A percentile compares a stretch with the other conserved stretches of the same genome.
phyloP scores from a whole-genome alignment of 352 stramenopile genomes.

The Stramenopiles sp. region DNA sequence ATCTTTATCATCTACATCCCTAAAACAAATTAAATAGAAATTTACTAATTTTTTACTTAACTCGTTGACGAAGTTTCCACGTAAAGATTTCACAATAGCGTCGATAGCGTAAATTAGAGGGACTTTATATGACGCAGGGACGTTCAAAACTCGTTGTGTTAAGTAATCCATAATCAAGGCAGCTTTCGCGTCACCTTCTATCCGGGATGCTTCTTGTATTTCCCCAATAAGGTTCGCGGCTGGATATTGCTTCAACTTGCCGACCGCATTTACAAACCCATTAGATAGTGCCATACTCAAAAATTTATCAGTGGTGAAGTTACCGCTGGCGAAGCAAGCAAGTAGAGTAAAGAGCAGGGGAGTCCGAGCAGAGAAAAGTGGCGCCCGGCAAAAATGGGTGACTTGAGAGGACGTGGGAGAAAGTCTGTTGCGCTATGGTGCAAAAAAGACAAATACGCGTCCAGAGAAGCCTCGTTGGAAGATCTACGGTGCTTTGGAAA shows the following conservation, averaged over 20 bases:
- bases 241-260: not conserved
- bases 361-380: no score
- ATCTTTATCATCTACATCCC: not conserved
- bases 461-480: no score
- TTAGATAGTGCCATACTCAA: not conserved
- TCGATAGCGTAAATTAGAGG: not conserved
- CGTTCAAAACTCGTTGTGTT: not conserved
- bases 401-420: no score
- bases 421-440: no score
- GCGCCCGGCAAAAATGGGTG: no score
- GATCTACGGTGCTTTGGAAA: no score
- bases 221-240: not conserved
- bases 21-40: not conserved
- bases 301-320: no score
- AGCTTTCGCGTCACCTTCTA: not conserved
- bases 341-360: no score
- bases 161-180: not conserved
- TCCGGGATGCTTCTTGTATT: not conserved
- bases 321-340: no score
- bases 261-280: not conserved
- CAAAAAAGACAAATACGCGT: no score
- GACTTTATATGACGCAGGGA: not conserved
- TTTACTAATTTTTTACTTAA: not conserved
- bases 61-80: not conserved
- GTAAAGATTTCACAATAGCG: not conserved